Evolutionary conservation across 345 rosid species (phyloP).

Genomic region (Fremontodendron californicum): DNA sequence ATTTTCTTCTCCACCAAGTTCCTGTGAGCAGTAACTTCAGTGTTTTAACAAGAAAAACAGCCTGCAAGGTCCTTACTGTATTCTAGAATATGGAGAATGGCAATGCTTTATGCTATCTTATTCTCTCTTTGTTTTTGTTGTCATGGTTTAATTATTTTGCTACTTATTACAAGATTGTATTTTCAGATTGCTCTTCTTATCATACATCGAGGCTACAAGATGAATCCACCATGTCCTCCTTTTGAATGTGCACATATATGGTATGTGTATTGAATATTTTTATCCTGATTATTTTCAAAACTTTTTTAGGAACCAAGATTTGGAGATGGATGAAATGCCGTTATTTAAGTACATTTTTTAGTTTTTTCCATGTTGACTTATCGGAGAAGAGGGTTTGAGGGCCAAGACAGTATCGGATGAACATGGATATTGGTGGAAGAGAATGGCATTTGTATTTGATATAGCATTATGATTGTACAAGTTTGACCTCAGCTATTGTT

Average conservation of each 20-base stretch:
- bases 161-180: conserved; percentile 31
- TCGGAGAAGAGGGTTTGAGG: neutral
- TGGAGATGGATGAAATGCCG: neutral
- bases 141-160: conserved; percentile 31
- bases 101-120: neutral
- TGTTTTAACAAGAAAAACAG: conserved; percentile 66
- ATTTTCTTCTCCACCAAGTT: conserved; percentile 96
- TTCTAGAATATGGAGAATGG: conserved; percentile 11
- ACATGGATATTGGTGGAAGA: neutral
- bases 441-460: conserved; percentile 3
- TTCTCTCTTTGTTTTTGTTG: conserved; percentile 17
- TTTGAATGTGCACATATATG: conserved; percentile 99
- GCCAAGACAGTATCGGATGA: neutral
- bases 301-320: neutral
- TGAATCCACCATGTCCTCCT: conserved; percentile 95
- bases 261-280: conserved; percentile 33
- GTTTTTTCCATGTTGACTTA: neutral
- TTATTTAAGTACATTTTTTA: neutral
- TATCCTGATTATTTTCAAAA: neutral
- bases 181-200: conserved; percentile 91
- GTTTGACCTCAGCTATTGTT: neutral
- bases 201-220: conserved; percentile 84
- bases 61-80: conserved; percentile 68
- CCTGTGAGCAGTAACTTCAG: conserved; percentile 95
- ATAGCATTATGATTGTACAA: neutral